Evolutionary conservation across 805 yeast genomes (phyloP), one percentile per base, ranked within the genome.

Genomic region (Priceomyces medius): DNA sequence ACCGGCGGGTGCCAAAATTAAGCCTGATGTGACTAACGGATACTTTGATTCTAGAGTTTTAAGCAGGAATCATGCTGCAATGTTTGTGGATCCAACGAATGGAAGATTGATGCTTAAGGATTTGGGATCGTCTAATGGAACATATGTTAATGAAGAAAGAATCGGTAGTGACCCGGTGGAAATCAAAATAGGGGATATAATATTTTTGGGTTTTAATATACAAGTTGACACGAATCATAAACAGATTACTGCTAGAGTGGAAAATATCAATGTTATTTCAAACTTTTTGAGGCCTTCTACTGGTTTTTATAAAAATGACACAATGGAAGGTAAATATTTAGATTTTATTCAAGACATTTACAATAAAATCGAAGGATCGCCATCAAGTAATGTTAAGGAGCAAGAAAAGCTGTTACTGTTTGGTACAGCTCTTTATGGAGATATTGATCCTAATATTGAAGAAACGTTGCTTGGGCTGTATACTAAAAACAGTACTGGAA

Each of bases 201-300:
- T 93, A n/a, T 95, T 91, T 54, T 68, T 93, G 41, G 99, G 99
- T 1, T 88, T 95, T 38, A 95, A 95, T 55, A 86, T 93, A 41
- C 85, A 82, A 54, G 69, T 66, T 5, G 74, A 70, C 45, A 74
- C 77, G 43, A 77, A 81, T 49, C 98, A 93, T 63, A 80, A 88
- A 54, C 89, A 88, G 58, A 93, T 93, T 40, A 80, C 90, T 42
- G 93, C 96, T 23, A 71, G 74, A 39, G 85, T 93, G 12, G 95
- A 87, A 36, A 83, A 83, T 44, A 79, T 90, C 41, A 74, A 80
- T 38, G 74, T 84, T 28, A 67, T 81, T 50, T 69, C 76, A 32
- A 66, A 59, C 32, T 47, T 46, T 29, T 31, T 43, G 20, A 43
- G 40, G 23, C 35, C 43, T 20, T 13, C 42, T 16, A 17, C 17